Evolutionary conservation across 495 filamentous ascomycete species (phyloP).

Genomic region (Aspergillus diversus): DNA sequence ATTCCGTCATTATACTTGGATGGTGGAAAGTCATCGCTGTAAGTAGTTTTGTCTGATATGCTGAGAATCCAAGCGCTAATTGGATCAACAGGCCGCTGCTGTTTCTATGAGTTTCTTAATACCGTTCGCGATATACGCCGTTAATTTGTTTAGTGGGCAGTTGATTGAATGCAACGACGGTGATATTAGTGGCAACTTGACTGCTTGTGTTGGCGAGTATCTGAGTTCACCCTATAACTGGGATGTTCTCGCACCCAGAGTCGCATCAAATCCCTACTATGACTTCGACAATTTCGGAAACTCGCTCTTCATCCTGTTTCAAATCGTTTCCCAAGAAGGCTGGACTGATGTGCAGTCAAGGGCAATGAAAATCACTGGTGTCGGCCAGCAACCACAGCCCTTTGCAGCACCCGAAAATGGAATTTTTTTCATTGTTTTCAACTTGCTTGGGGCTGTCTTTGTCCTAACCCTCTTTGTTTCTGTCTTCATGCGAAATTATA

Average conservation of each 20-base stretch:
- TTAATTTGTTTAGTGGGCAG: conserved; percentile 89
- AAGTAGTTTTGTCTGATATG: conserved; percentile 23
- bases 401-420: conserved; percentile 80
- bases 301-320: conserved; percentile 94
- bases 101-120: conserved; percentile 94
- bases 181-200: conserved; percentile 57
- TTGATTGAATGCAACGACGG: conserved; percentile 81
- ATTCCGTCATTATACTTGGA: conserved; percentile 91
- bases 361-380: conserved; percentile 80
- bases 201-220: conserved; percentile 78
- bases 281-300: conserved; percentile 94
- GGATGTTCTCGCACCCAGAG: conserved; percentile 80
- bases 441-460: conserved; percentile 95
- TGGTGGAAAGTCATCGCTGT: conserved; percentile 85
- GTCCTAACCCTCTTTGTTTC: conserved; percentile 97
- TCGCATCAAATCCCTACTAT: conserved; percentile 79
- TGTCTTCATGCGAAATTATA: conserved; percentile 99
- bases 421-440: conserved; percentile 94
- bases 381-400: conserved; percentile 67
- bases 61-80: conserved; percentile 6
- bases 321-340: conserved; percentile 98
- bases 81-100: conserved; percentile 65
- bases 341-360: conserved; percentile 91
- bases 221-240: conserved; percentile 76
- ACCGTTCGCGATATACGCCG: conserved; percentile 92